Evolutionary conservation across 352 stramenopile genomes (phyloP).

Genomic region (Phytophthora lateralis): DNA sequence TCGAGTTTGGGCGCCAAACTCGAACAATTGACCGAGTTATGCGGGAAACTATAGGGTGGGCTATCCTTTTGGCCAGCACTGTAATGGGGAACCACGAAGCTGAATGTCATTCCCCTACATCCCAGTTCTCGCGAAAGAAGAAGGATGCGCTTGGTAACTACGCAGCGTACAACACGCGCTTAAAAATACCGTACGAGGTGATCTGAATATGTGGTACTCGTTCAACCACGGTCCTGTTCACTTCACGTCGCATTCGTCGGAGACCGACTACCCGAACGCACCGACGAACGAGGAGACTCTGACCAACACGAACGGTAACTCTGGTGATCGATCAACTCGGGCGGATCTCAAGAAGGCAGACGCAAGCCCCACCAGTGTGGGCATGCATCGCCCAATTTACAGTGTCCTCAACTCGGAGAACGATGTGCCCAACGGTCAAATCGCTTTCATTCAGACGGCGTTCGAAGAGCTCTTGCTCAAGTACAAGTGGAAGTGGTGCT

Average conservation of each 20-base stretch:
- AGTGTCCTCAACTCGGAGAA: conserved; percentile 21
- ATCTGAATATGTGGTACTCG: conserved; percentile 89
- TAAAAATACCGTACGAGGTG: conserved; percentile 82
- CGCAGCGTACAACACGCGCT: conserved; percentile 82
- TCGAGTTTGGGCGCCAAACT: no score
- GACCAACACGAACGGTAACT: conserved; percentile 41
- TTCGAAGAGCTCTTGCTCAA: conserved; percentile 88
- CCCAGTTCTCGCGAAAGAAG: conserved; percentile 50
- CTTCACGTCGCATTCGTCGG: conserved; percentile 83
- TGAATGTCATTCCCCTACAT: conserved; percentile 81
- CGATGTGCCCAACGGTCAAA: conserved; percentile 21
- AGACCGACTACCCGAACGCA: conserved; percentile 63
- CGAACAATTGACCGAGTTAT: no score
- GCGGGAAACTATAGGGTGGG: no score
- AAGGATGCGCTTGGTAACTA: conserved; percentile 77
- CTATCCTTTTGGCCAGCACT: no score
- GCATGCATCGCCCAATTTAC: conserved; percentile 86
- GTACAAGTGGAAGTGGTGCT: conserved; percentile 90
- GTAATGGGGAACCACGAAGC: conserved; percentile 89
- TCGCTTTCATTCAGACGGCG: conserved; percentile 46
- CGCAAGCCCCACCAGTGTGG: no score
- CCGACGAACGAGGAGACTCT: conserved; percentile 42
- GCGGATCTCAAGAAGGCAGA: conserved; percentile 61
- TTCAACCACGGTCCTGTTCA: conserved; percentile 88
- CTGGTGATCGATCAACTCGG: no score